A percentile compares a stretch with the other conserved stretches of the same genome.
These are phyloP conservation scores for Aspergillus pseudoviridinutans DNA, from an alignment of 2,329 filamentous ascomycete genomes.

Conservation along the genomic window DNA sequence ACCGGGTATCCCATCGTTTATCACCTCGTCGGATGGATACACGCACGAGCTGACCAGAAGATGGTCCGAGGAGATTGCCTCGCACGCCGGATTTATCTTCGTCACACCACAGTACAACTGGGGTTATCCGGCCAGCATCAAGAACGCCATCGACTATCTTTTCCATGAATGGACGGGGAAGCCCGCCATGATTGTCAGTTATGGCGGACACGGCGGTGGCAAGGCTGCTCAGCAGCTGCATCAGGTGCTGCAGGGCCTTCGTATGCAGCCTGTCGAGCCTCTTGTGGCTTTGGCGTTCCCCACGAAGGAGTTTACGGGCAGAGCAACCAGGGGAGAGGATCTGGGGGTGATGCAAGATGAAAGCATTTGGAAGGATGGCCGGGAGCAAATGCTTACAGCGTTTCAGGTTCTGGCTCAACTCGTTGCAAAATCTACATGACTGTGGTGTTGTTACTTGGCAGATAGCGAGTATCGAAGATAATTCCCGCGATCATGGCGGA, in stretches of 20 bases:
- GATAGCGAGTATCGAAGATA: no score
- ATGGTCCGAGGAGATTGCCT: slow-evolving; percentile 36
- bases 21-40: slow-evolving; percentile 31
- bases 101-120: slow-evolving; percentile 52
- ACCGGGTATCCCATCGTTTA: slow-evolving; percentile 33
- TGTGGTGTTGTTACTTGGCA: neutral
- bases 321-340: slow-evolving; percentile 22
- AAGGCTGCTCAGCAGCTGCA: slow-evolving; percentile 36
- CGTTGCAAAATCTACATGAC: neutral
- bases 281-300: slow-evolving; percentile 28
- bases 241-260: slow-evolving; percentile 31
- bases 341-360: slow-evolving; percentile 9
- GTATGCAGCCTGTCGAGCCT: slow-evolving; percentile 31
- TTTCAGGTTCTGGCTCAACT: slow-evolving; percentile 1
- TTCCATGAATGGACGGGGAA: slow-evolving; percentile 57
- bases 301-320: slow-evolving; percentile 18
- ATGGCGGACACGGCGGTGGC: slow-evolving; percentile 46
- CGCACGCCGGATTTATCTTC: slow-evolving; percentile 40
- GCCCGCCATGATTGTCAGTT: slow-evolving; percentile 51
- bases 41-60: slow-evolving; percentile 30
- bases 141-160: slow-evolving; percentile 62
- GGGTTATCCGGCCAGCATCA: slow-evolving; percentile 51
- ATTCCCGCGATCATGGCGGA: no score
- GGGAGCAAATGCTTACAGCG: slow-evolving; percentile 1
- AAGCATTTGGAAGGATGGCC: slow-evolving; percentile 3